phyloP scores from a whole-genome alignment of 441 rosid genomes.

The Arabidopsis lyrata region DNA sequence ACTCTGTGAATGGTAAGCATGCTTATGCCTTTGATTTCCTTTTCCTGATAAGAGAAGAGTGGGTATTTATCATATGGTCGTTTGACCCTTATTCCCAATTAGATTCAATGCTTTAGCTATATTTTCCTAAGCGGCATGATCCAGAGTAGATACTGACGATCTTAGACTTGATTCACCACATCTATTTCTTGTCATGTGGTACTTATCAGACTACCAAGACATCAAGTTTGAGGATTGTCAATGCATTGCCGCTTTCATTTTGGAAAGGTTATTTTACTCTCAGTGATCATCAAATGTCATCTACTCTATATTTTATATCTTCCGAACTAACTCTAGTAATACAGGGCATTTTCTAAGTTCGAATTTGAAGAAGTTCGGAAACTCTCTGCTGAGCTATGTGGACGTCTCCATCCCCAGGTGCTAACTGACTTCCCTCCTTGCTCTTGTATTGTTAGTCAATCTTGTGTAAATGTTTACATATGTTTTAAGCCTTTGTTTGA shows the following conservation, averaged over 20 bases:
- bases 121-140: constrained; percentile 14
- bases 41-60: constrained; percentile 11
- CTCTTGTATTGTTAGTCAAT: constrained; percentile 24
- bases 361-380: constrained; percentile 89
- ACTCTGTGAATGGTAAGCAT: constrained; percentile 54
- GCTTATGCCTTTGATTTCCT: constrained; percentile 15
- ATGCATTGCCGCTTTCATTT: constrained; percentile 73
- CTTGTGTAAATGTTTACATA: constrained; percentile 18
- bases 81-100: constrained; percentile 13
- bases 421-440: constrained; percentile 30
- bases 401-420: constrained; percentile 90
- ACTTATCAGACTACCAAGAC: constrained; percentile 57
- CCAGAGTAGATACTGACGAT: constrained; percentile 13
- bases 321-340: constrained; percentile 32
- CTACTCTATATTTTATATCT: constrained; percentile 35
- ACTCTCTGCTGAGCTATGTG: constrained; percentile 96
- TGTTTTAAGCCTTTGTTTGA: constrained; percentile 8
- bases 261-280: constrained; percentile 65
- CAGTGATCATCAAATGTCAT: constrained; percentile 36
- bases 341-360: constrained; percentile 74
- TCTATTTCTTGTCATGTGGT: constrained; percentile 32
- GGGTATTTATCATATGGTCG: constrained; percentile 11
- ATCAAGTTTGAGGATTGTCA: constrained; percentile 51
- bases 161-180: constrained; percentile 6
- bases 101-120: constrained; percentile 19